These are phyloP conservation scores for Cyanophora paradoxa DNA, from an alignment of 78 protist species.

Conservation along the genomic window DNA sequence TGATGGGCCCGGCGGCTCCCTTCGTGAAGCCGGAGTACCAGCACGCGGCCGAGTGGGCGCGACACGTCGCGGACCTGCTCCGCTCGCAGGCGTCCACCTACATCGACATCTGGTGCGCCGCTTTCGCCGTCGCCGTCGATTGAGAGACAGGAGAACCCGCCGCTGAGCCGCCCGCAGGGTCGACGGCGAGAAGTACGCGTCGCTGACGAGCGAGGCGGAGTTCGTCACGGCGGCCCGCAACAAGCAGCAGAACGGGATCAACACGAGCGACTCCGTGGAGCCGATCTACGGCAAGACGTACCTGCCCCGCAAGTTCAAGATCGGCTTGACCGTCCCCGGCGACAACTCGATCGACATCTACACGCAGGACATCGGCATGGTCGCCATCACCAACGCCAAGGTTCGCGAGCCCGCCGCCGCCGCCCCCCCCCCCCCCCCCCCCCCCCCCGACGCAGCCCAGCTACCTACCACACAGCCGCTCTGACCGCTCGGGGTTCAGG, in stretches of 20 bases:
- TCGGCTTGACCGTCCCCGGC: conserved; percentile 32
- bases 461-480: too few relatives aligned
- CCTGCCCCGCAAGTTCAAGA: conserved; percentile 38
- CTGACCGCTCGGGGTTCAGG: background rate
- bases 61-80: conserved; percentile 6
- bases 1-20: background rate
- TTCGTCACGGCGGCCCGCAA: background rate
- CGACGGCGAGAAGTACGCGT: background rate
- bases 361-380: conserved; percentile 24
- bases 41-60: background rate
- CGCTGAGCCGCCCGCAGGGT: background rate
- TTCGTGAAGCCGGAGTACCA: background rate
- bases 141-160: background rate
- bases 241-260: background rate
- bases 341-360: conserved; percentile 30
- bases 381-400: conserved; percentile 14
- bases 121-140: background rate
- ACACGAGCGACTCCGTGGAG: conserved; percentile 2
- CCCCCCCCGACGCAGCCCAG: too few relatives aligned
- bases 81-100: background rate
- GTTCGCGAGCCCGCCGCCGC: too few relatives aligned
- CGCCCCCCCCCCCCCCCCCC: too few relatives aligned
- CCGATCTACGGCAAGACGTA: conserved; percentile 32
- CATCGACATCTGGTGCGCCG: background rate
- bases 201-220: background rate